Evolutionary conservation across 306 rosid genomes (phyloP), one percentile per base, ranked within the genome.

Genomic region (Medicago ruthenica): DNA sequence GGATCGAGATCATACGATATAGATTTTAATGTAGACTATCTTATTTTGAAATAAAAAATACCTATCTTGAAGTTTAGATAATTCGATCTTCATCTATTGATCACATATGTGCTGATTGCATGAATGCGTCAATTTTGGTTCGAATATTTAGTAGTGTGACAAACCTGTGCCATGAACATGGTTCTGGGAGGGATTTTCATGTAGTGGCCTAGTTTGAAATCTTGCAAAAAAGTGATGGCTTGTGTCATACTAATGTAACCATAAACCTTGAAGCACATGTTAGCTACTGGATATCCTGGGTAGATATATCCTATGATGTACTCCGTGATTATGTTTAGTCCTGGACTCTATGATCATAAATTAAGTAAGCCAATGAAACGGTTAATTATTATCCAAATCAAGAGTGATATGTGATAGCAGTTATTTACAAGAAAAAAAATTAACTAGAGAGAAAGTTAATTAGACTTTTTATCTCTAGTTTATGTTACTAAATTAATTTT

Each of bases 271-370:
- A 95, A 95, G 71, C 98, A 95, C 97, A 95, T 90, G 84, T 90
- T 95, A 1, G 98, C 98, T 1, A 95, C 97, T 5, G 98, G 98
- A 45, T 95, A 92, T 71, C 98, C 98, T 0, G 98, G 98, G 82
- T 90, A 92, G 53, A 90, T 87, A 44, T 92, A 90, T 53, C 98
- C 98, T 41, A 95, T 95, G 39, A 95, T 86, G 48, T 90, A 95
- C 79, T 95, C 98, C 0, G 98, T 95, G 44, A 95, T 95, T 77
- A 92, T 82, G 82, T 95, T 95, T 70, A 95, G 68, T 0, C 98
- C 98, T 3, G 98, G 98, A 15, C 86, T 54, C 96, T 90, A 85
- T 31, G 37, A 22, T 17, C 8, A 61, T 2, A 55, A 55, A 50
- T n/a, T 45, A 45, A 45, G 51, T 45, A 45, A 45, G 51, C 8